Evolutionary conservation across 768 basidiomycete genomes (phyloP), one percentile per base, ranked within the genome.

Genomic region (Lactarius evosmus): DNA sequence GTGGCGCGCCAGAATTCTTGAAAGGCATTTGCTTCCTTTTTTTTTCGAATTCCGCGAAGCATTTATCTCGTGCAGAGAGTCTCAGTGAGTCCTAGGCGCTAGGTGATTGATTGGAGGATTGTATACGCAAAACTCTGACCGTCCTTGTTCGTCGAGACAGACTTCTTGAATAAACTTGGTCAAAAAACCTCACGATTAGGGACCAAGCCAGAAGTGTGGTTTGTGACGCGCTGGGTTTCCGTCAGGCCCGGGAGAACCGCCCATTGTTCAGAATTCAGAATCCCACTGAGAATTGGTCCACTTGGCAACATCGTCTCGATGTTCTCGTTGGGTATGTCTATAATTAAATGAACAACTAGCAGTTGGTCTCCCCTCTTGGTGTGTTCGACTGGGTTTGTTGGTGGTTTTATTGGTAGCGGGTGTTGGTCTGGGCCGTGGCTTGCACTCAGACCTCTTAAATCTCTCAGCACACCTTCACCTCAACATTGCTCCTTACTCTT

Each of bases 41-140:
- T 40, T 65, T 64, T 60, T 65, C 41, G 63, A 51, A 51, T 49
- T 46, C 58, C 58, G 63, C 59, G 63, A 46, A 54, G 40, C 38
- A 46, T 55, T 36, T 46, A 56, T 56, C 63, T 33, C 29, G 29
- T 16, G 22, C 44, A 38, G 50, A 38, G 49, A 40, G 19, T 27
- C 22, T 9, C 52, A 32, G 12, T 36, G 12, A 56, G 27, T 2
- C 7, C 40, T 19, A 19, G 14, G 56, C n/a, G 9, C 29, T 19
- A 30, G 38, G n/a, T 46, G 44, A 46, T 46, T 46, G 6, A 46
- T 12, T 25, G 44, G 22, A 14, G 22, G 44, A 38, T 46, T 46
- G n/a, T 17, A 17, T 17, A 7, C 8, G 38, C 41, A 46, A 46
- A 46, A 46, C n/a, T 4, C 44, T 46, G 11, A 12, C 44, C 22